Percentiles rank a stretch among this genome's conserved stretches.
Conservation (phyloP, 2,329 filamentous ascomycete genomes). For the Fusarium illudens region DNA sequence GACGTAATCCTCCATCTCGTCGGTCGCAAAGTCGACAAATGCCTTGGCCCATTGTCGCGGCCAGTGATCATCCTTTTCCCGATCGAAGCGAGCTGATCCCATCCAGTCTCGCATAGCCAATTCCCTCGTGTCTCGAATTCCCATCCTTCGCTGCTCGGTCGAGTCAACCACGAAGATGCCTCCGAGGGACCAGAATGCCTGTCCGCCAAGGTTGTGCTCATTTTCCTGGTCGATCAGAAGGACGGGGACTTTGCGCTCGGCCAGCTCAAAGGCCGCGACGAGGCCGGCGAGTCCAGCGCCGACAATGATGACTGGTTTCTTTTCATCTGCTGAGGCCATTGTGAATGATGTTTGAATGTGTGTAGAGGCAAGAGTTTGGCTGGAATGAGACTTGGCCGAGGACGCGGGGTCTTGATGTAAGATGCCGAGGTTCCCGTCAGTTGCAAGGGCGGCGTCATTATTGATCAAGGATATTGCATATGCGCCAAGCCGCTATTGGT, state of each 20-base stretch:
- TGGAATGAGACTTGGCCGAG: slow-evolving; percentile 2
- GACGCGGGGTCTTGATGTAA: slow-evolving; percentile 23
- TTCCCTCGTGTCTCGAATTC: slow-evolving; percentile 65
- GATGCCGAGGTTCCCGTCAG: slow-evolving; percentile 4
- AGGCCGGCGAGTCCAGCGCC: slow-evolving; percentile 67
- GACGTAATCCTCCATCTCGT: slow-evolving; percentile 67
- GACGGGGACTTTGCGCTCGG: slow-evolving; percentile 57
- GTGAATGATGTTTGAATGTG: neutral
- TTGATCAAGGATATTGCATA: neutral
- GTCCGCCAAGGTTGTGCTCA: slow-evolving; percentile 64
- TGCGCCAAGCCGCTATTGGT: slow-evolving; percentile 21
- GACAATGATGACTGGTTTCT: slow-evolving; percentile 61
- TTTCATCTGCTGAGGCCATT: slow-evolving; percentile 19
- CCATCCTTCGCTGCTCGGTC: slow-evolving; percentile 63
- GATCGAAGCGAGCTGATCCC: slow-evolving; percentile 65
- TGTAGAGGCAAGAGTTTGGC: neutral
- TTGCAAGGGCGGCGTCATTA: neutral
- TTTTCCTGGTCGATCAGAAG: slow-evolving; percentile 68
- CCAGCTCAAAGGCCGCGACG: slow-evolving; percentile 66
- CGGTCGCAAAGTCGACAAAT: slow-evolving; percentile 68
- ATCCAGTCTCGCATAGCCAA: slow-evolving; percentile 69
- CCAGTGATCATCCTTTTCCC: slow-evolving; percentile 64
- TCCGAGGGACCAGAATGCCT: slow-evolving; percentile 71
- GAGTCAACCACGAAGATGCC: slow-evolving; percentile 69
- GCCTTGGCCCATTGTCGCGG: slow-evolving; percentile 69